phyloP scores from a whole-genome alignment of 2,329 filamentous ascomycete species.

The Diplodia seriata region DNA sequence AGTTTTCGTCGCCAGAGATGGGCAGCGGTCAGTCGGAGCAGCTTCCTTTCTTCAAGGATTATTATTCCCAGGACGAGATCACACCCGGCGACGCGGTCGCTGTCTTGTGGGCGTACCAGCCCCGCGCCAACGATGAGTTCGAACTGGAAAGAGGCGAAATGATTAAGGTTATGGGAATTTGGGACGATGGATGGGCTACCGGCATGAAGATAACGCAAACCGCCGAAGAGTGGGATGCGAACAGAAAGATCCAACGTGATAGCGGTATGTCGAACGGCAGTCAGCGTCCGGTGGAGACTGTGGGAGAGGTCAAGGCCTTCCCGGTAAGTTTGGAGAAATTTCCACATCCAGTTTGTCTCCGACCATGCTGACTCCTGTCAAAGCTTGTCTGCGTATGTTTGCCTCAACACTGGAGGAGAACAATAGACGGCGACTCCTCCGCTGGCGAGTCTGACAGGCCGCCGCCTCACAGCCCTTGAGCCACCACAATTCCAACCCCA shows the following conservation, averaged over 20 bases:
- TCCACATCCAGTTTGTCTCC: neutral
- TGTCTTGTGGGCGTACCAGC: conserved; percentile 95
- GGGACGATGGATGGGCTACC: conserved; percentile 99
- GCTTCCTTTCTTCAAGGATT: conserved; percentile 95
- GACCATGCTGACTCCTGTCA: conserved; percentile 21
- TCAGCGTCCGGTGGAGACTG: conserved; percentile 42
- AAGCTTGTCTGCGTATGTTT: conserved; percentile 89
- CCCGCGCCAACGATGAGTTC: conserved; percentile 91
- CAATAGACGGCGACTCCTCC: conserved; percentile 79
- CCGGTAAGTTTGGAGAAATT: conserved; percentile 57
- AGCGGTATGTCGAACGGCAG: conserved; percentile 90
- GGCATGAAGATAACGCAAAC: conserved; percentile 82
- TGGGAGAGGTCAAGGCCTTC: conserved; percentile 95
- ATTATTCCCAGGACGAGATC: conserved; percentile 97
- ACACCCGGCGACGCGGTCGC: conserved; percentile 89
- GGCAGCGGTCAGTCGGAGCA: conserved; percentile 94
- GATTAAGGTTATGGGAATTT: conserved; percentile 97
- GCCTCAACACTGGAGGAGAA: conserved; percentile 95
- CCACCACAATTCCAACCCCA: neutral
- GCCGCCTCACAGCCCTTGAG: conserved; percentile 23
- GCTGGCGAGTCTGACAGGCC: conserved; percentile 16
- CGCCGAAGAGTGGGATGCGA: conserved; percentile 86
- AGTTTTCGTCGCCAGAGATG: conserved; percentile 83
- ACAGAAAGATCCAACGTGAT: conserved; percentile 80
- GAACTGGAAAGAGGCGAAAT: conserved; percentile 93